Base-by-base conservation (phyloP, 208 protist species). In the Leishmania lainsoni region DNA sequence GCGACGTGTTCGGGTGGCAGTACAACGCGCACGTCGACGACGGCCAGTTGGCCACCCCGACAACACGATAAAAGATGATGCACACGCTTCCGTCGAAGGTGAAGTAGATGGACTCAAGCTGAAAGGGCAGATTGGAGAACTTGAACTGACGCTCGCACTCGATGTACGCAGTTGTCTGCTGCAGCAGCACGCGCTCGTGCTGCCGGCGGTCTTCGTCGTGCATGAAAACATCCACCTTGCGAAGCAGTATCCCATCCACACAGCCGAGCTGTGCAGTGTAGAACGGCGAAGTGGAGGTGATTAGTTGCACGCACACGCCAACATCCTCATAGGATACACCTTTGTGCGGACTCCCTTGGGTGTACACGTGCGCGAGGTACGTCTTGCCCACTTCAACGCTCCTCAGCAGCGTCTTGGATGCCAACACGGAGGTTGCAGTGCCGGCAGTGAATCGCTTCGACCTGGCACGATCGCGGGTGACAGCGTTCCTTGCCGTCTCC, bases 41-140 rank as follows among this genome's bases (percentile, higher is more conserved):
- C 10, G 73, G 66, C 39, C 16, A 22, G 48, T 49, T 84, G 56
- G 81, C 35, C 12, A 8, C 51, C 4, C 77, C 65, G 32, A 87
- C 49, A n/a, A 89, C 82, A 56, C 70, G 35, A 78, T 93, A 93
- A 71, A 89, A 89, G 12, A 96, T 84, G n/a, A 92, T 70, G 63
- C 89, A 94, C 35, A 93, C 78, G 10, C 70, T 83, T 26, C 73
- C 42, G 75, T 96, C 93, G 71, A 93, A 92, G 26, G 88, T 92
- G 78, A 89, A 87, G 78, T 94, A 86, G 35, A 93, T 87, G 16
- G 87, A 85, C 78, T 90, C 86, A 0, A 94, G 75, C 68, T 90
- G 81, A 59, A 93, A 91, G 8, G 90, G 90, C 39, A 94, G 83
- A 52, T 89, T 89, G 45, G 92, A 84, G 81, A 94, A 92, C 42